phyloP scores from a whole-genome alignment of 805 yeast genomes.

The Priceomyces medius region DNA sequence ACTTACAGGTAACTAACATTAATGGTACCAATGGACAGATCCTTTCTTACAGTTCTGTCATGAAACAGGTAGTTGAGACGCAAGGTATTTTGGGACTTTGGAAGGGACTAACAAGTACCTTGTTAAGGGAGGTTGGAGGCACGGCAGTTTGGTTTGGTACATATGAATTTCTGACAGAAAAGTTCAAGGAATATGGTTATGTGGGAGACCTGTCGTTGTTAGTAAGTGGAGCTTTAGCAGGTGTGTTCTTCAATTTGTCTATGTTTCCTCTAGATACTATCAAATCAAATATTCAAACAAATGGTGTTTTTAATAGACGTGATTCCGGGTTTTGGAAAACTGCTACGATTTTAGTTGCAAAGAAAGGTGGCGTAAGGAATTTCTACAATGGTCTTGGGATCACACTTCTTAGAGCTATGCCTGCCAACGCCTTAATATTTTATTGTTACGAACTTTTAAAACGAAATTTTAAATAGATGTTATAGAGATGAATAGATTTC shows the following conservation, averaged over 20 bases:
- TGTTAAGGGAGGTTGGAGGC: constrained; percentile 82
- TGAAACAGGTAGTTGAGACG: constrained; percentile 38
- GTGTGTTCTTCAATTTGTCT: constrained; percentile 74
- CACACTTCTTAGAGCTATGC: constrained; percentile 77
- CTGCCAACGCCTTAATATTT: constrained; percentile 87
- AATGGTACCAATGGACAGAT: constrained; percentile 29
- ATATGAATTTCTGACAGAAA: constrained; percentile 56
- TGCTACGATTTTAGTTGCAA: constrained; percentile 11
- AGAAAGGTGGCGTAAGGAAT: constrained; percentile 61
- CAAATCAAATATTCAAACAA: constrained; percentile 81
- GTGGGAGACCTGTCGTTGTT: constrained; percentile 41
- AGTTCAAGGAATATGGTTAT: constrained; percentile 27
- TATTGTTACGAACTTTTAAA: constrained; percentile 69
- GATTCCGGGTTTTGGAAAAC: constrained; percentile 5
- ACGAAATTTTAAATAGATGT: constrained; percentile 20
- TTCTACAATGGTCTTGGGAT: constrained; percentile 85
- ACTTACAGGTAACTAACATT: constrained; percentile 63
- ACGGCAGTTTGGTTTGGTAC: constrained; percentile 94
- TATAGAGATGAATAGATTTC: neutral
- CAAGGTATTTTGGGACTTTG: constrained; percentile 75
- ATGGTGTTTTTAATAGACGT: constrained; percentile 23
- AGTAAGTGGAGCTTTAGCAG: constrained; percentile 83
- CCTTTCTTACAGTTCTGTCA: constrained; percentile 24
- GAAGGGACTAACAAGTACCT: constrained; percentile 83
- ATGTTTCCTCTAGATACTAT: constrained; percentile 89